A percentile compares a stretch with the other conserved stretches of the same genome.
Conservation (phyloP, 169 alveolate species). For the Besnoitia besnoiti region DNA sequence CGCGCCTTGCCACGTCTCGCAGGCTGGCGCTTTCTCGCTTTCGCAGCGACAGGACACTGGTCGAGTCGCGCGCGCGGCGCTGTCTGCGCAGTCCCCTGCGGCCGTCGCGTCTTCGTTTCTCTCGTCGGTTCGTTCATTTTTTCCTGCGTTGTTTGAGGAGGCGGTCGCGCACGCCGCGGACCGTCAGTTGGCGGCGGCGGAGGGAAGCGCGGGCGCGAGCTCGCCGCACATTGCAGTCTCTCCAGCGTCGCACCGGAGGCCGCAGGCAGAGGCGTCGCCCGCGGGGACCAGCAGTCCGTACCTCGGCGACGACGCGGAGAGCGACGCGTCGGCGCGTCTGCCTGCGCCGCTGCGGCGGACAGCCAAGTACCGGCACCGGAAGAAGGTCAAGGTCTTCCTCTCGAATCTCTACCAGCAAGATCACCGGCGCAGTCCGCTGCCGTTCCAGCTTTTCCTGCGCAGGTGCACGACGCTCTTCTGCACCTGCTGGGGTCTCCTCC, state of each 20-base stretch:
- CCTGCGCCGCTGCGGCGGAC: no score
- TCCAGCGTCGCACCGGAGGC: no score
- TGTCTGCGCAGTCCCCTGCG: no score
- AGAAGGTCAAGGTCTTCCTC: not conserved
- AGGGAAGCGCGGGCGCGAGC: no score
- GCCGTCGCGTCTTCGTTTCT: not conserved
- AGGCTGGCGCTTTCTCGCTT: not conserved
- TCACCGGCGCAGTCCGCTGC: not conserved
- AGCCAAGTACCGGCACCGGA: not conserved
- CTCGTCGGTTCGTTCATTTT: not conserved
- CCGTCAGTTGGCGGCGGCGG: not conserved
- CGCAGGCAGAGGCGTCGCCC: no score
- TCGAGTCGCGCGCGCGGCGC: no score
- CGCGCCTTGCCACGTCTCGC: not conserved
- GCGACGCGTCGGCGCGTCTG: not conserved
- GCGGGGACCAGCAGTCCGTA: no score
- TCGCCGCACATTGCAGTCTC: no score
- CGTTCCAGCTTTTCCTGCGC: conserved; percentile 17
- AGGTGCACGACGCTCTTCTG: not conserved
- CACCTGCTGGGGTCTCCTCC: conserved; percentile 19
- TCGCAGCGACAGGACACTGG: not conserved
- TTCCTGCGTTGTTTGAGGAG: not conserved
- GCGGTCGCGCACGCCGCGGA: not conserved
- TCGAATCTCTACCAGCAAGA: not conserved
- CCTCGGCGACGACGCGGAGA: not conserved